Evolutionary conservation across 305 asterid species (phyloP), one percentile per base, ranked within the genome.

Genomic region (Vinca major): DNA sequence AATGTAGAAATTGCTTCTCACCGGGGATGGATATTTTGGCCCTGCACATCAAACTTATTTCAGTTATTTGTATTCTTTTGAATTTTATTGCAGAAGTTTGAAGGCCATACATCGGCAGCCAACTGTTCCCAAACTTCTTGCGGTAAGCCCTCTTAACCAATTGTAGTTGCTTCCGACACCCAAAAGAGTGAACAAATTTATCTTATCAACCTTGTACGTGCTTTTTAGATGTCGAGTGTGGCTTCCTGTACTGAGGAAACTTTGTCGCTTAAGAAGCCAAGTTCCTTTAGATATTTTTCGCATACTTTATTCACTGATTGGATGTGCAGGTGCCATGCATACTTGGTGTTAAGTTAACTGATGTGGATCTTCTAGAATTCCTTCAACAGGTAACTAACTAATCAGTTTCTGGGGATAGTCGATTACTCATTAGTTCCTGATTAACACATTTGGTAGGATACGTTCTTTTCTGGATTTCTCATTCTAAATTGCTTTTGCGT

Each of bases 241-340:
- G 54, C 19, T 63, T 10, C 26, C 37, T 63, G 20, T 10, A 2
- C 51, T 4, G 41, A 19, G 53, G 2, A 63, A 5, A 63, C 5
- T 44, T 44, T 19, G 2, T 45, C 4, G 20, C 55, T 63, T 16
- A 36, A 64, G 21, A 48, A 26, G 26, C 56, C 50, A 26, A 40
- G 11, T 65, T 48, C 1, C 47, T 65, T 65, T 65, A 2, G 9
- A 13, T 0, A 14, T 21, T 26, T 26, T 45, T 48, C n/a, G 16
- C 12, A 48, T 47, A 50, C 37, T 39, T 2, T 4, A 14, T 58
- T 36, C 3, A 5, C 17, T 58, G 63, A 13, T 39, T 58, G 19
- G 20, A 40, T 58, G 45, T 83, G 71, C 87, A 92, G 98, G 97
- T 90, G 57, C 97, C 98, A 19, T 86, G 97, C 81, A 79, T 92